Evolutionary conservation across 805 yeast genomes (phyloP), one percentile per base, ranked within the genome.

Genomic region (Torulaspora quercuum): DNA sequence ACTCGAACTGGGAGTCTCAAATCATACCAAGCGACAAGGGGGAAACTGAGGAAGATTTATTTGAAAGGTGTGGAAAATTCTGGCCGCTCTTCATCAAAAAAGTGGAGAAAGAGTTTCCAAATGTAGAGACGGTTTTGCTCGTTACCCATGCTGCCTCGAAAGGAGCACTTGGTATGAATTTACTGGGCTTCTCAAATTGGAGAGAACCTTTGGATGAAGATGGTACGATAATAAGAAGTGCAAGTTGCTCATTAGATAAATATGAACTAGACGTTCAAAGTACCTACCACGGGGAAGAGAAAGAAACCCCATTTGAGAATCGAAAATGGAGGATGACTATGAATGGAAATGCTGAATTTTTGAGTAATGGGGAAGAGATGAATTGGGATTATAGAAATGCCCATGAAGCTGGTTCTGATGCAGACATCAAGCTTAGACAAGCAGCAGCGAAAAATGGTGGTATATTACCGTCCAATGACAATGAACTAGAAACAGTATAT

Each of bases 61-160:
- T 80, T 46, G 60, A 61, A 3, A 72, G 98, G 45, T 75, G 84
- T 44, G 45, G 57, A 14, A 26, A 37, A 6, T 82, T 86, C 41
- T 67, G 89, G 70, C 45, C 57, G 0, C 54, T 54, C 22, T 77
- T 90, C 48, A 59, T 86, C 2, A 75, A 80, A 2, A 67, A 64
- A 33, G 68, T 85, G 35, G 82, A 80, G 45, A 41, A 52, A 6
- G 64, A 70, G 41, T 72, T 64, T 50, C 94, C 95, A 0, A 64
- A 76, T 2, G 65, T 77, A 20, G 76, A 78, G 23, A 68, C 78
- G 0, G 66, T 92, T 6, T 51, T 92, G 14, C 64, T 90, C n/a
- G 79, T 86, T 17, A 79, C 95, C 3, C 97, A 92, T 63, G 98
- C 97, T 1, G 97, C 97, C 3, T 74, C 94, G 4, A 86, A 87